Evolutionary conservation across 371 early-diverging fungal species (phyloP).

Genomic region (Blakeslea trispora): DNA sequence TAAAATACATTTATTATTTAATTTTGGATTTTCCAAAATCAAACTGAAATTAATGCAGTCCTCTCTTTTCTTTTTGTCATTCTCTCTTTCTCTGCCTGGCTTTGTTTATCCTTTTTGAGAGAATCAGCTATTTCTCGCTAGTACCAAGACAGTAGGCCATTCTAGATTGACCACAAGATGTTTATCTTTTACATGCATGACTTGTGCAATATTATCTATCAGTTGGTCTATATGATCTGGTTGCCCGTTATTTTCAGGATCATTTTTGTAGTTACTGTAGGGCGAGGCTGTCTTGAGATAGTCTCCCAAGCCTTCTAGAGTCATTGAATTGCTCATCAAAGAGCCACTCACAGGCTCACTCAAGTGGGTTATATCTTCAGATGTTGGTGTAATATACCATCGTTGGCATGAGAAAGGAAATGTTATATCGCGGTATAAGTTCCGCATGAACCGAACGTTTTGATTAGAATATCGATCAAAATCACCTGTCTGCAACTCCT

Average conservation of each 20-base stretch:
- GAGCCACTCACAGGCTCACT: constrained; percentile 20
- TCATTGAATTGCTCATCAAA: constrained; percentile 40
- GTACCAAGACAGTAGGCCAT: constrained; percentile 28
- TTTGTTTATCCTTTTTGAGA: too few relatives aligned
- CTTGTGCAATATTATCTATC: constrained; percentile 1
- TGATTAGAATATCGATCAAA: constrained; percentile 46
- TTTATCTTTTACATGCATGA: constrained; percentile 7
- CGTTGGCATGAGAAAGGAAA: constrained; percentile 37
- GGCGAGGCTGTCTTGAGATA: constrained; percentile 62
- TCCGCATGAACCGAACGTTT: constrained; percentile 27
- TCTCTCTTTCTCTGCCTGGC: too few relatives aligned
- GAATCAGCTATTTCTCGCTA: constrained; percentile 23
- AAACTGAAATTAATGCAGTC: too few relatives aligned
- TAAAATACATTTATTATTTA: too few relatives aligned
- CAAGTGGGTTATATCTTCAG: constrained; percentile 8
- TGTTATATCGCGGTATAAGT: constrained; percentile 41
- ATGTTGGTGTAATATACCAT: constrained; percentile 37
- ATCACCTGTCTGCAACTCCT: constrained; percentile 23
- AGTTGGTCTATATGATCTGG: constrained; percentile 19
- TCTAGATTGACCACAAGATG: constrained; percentile 9
- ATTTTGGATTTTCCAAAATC: too few relatives aligned
- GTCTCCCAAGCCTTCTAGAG: constrained; percentile 38
- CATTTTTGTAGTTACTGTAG: constrained; percentile 47
- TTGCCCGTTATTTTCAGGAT: constrained; percentile 7
- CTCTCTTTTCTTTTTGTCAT: too few relatives aligned